Percentiles rank a stretch among this genome's conserved stretches.
phyloP scores from a whole-genome alignment of 1,139 yeast species.

The Meyerozyma smithsonii region DNA sequence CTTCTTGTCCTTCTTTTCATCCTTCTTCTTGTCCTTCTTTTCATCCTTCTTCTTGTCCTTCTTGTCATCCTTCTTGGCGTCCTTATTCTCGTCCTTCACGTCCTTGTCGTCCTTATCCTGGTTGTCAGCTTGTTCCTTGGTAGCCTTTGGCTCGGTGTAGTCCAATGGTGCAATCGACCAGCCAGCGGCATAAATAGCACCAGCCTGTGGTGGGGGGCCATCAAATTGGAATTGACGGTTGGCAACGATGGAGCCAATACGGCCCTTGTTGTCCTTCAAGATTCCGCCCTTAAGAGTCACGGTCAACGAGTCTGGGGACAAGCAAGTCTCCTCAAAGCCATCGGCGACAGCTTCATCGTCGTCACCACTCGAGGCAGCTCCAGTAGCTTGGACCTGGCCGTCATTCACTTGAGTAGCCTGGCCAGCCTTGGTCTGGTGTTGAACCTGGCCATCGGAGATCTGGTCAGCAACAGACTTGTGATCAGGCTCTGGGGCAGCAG shows the following conservation, averaged over 20 bases:
- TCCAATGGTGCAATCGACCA: slow-evolving; percentile 29
- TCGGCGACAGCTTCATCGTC: slow-evolving; percentile 2
- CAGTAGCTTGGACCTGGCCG: slow-evolving; percentile 9
- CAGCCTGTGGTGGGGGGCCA: slow-evolving; percentile 43
- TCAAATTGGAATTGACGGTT: slow-evolving; percentile 45
- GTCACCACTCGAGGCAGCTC: not conserved
- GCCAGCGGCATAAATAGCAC: slow-evolving; percentile 36
- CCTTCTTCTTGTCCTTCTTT: not conserved
- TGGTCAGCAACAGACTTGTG: slow-evolving; percentile 5
- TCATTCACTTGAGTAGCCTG: slow-evolving; percentile 1
- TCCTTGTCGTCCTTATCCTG: not conserved
- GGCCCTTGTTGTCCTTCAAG: slow-evolving; percentile 28
- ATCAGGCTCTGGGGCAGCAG: not conserved
- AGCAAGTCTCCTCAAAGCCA: slow-evolving; percentile 19
- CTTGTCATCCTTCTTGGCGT: too few relatives aligned
- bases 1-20: not conserved
- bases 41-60: not conserved
- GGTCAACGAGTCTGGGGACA: slow-evolving; percentile 23
- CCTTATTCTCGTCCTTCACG: not conserved
- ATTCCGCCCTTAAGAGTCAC: slow-evolving; percentile 24
- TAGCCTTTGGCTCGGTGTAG: slow-evolving; percentile 11
- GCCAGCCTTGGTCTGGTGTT: slow-evolving; percentile 8
- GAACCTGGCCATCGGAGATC: slow-evolving; percentile 8
- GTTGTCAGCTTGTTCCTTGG: slow-evolving; percentile 10
- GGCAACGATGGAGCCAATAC: slow-evolving; percentile 42